Base-by-base conservation (phyloP, 2,329 filamentous ascomycete genomes). In the Coniella vitis region DNA sequence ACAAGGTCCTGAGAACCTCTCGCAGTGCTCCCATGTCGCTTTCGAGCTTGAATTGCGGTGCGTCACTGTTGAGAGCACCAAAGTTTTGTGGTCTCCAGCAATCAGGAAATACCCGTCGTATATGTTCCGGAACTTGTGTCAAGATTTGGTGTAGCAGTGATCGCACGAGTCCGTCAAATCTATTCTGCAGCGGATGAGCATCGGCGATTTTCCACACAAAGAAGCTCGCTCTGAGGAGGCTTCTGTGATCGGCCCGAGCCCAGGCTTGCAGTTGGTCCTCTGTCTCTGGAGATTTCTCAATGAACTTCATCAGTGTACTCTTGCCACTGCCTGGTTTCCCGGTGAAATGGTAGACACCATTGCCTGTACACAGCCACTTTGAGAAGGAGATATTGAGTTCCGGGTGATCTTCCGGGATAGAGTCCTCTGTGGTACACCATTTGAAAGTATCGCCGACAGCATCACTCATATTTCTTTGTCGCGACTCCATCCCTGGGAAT, bases 251-350 rank as follows among this genome's bases (percentile, higher is more conserved):
- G 4, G 17, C 19, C 4, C 17, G 20, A 16, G 42, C 32, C 32
- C 32, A 45, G 3, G 7, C 19, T 17, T 45, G 2, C 14, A 37
- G 32, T 22, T 45, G 34, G 14, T 16, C 3, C 7, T 25, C 13
- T 5, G 32, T 17, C 3, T 17, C 32, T 3, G 5, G 5, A 14
- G 20, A 21, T 8, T 29, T 16, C 8, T 36, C 34, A 32, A 45
- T 29, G 20, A 45, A n/a, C 14, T 45, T 45, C 42, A 45, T 45
- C 2, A 45, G 17, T n/a, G 42, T 45, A 17, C 32, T 37, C 20
- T 45, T 45, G 3, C 42, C 42, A 13, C 42, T 45, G n/a, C 42
- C 42, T 2, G 34, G 42, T 32, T 45, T 45, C 14, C 42, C 42
- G 3, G 42, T 38, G 3, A 45, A 22, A 45, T 45, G 42, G 32